These are phyloP conservation scores for Pseudogymnoascus sp. DNA, from an alignment of 2,329 filamentous ascomycete species.

Conservation along the genomic window DNA sequence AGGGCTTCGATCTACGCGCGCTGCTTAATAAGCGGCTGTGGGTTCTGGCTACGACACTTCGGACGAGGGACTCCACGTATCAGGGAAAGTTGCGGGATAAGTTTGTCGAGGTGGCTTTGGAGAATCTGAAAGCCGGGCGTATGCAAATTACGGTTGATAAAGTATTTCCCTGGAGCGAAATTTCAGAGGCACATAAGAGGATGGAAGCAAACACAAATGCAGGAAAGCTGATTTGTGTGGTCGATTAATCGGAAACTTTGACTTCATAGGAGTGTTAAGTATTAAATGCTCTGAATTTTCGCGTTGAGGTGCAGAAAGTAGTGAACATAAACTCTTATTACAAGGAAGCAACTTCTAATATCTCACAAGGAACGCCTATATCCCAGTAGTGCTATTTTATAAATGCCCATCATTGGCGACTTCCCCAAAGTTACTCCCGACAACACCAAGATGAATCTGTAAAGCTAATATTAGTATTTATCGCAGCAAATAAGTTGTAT, in stretches of 20 bases:
- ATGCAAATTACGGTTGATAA: slow-evolving; percentile 76
- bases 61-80: slow-evolving; percentile 72
- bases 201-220: slow-evolving; percentile 65
- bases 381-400: not conserved
- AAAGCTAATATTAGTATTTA: too few relatives aligned
- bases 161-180: slow-evolving; percentile 71
- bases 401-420: too few relatives aligned
- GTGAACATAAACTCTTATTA: not conserved
- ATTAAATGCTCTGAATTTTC: too few relatives aligned
- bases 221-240: slow-evolving; percentile 62
- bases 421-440: too few relatives aligned
- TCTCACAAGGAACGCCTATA: too few relatives aligned
- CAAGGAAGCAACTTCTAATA: too few relatives aligned
- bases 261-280: slow-evolving; percentile 12
- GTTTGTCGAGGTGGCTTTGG: slow-evolving; percentile 61
- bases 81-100: slow-evolving; percentile 70
- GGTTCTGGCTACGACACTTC: slow-evolving; percentile 73
- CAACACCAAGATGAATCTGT: too few relatives aligned
- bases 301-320: not conserved
- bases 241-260: slow-evolving; percentile 25
- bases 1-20: slow-evolving; percentile 59
- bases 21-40: slow-evolving; percentile 72
- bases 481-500: too few relatives aligned
- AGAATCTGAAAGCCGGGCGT: slow-evolving; percentile 62
- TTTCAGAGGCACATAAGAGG: slow-evolving; percentile 62